These are phyloP conservation scores for Talaromyces sp. DNA, from an alignment of 2,329 filamentous ascomycete species.

Conservation along the genomic window DNA sequence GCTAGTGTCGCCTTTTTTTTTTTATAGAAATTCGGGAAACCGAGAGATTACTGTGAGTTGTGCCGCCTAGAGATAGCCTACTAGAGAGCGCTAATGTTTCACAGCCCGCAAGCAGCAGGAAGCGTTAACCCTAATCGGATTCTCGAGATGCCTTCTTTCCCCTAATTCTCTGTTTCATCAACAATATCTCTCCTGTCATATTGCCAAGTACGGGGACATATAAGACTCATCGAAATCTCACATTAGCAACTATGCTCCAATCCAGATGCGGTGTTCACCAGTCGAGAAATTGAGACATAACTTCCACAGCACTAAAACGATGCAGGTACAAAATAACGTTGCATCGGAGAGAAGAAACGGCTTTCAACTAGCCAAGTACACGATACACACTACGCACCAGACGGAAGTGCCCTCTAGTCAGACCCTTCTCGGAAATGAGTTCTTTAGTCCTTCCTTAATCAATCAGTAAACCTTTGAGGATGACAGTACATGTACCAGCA, in stretches of 20 bases:
- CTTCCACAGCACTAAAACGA: not conserved
- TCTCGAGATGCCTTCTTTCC: not conserved
- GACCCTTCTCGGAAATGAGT: not conserved
- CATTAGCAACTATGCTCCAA: no score
- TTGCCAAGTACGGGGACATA: no score
- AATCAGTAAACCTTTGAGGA: not conserved
- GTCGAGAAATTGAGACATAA: not conserved
- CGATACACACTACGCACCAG: not conserved
- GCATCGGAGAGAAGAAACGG: not conserved
- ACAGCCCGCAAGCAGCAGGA: not conserved
- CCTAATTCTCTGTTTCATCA: not conserved
- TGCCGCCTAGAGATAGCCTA: not conserved
- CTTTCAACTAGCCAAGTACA: not conserved
- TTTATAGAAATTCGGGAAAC: not conserved
- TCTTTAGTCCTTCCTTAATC: no score
- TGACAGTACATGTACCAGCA: not conserved
- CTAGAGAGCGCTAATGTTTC: constrained; percentile 2
- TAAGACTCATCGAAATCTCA: no score
- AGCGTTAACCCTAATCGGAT: not conserved
- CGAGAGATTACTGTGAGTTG: not conserved
- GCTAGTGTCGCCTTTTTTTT: no score
- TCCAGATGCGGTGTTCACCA: not conserved
- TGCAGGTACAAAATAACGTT: constrained; percentile 7
- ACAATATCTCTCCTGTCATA: not conserved
- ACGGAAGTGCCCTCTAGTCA: not conserved